Evolutionary conservation across 306 rosid genomes (phyloP).

Genomic region (Oemleria cerasiformis): DNA sequence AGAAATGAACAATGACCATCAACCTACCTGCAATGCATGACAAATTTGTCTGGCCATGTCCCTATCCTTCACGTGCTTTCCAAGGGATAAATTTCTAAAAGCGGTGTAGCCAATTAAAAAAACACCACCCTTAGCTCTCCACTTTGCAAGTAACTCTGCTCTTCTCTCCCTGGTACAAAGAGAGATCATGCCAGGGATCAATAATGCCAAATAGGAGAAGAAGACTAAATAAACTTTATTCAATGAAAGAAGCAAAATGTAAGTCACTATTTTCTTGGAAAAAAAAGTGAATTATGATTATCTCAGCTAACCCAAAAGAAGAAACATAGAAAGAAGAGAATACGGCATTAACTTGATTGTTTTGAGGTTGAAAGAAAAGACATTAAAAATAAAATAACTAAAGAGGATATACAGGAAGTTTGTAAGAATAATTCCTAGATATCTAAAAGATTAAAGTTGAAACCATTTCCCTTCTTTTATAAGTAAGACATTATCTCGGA

Average conservation of each 20-base stretch:
- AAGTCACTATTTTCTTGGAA: no score
- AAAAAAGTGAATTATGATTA: no score
- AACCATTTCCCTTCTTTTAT: no score
- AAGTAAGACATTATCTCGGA: no score
- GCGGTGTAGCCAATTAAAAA: slow-evolving; percentile 85
- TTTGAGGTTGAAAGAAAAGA: no score
- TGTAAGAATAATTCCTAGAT: no score
- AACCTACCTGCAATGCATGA: slow-evolving; percentile 71
- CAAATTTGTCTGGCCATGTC: slow-evolving; percentile 68
- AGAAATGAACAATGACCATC: slow-evolving; percentile 3
- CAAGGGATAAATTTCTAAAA: slow-evolving; percentile 81
- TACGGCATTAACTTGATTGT: no score
- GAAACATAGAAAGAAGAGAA: no score
- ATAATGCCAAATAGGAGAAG: neutral
- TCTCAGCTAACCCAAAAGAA: no score
- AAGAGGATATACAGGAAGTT: no score
- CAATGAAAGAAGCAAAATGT: neutral
- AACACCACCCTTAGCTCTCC: slow-evolving; percentile 94
- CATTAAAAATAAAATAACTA: no score
- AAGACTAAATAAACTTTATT: neutral
- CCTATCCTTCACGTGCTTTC: slow-evolving; percentile 80
- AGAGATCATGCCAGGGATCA: slow-evolving; percentile 26
- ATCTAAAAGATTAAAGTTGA: no score
- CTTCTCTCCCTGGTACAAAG: slow-evolving; percentile 76
- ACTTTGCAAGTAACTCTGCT: slow-evolving; percentile 67